These are phyloP conservation scores for Colletotrichum karsti DNA, from an alignment of 2,329 filamentous ascomycete genomes.

Conservation along the genomic window DNA sequence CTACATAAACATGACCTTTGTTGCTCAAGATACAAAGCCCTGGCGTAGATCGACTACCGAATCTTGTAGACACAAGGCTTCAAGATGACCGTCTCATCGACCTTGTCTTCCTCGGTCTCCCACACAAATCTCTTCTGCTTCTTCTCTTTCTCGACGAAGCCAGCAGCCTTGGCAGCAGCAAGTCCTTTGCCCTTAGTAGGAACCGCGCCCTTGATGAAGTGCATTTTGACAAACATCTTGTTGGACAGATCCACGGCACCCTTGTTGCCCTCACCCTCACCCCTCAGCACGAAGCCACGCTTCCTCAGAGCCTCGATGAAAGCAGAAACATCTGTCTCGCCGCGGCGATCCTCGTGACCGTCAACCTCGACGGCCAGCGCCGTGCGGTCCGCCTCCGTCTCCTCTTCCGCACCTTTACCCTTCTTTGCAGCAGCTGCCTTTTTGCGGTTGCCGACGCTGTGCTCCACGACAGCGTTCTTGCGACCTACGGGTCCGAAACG, in stretches of 20 bases:
- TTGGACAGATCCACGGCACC: constrained; percentile 81
- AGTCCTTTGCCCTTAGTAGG: constrained; percentile 81
- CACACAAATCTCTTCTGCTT: constrained; percentile 67
- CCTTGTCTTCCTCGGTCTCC: constrained; percentile 59
- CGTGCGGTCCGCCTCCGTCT: constrained; percentile 53
- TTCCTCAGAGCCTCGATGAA: constrained; percentile 86
- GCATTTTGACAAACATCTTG: constrained; percentile 99
- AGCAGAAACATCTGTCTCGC: constrained; percentile 85
- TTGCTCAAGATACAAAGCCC: background rate
- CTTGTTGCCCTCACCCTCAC: constrained; percentile 53
- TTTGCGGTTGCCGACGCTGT: constrained; percentile 77
- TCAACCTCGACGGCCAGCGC: constrained; percentile 77
- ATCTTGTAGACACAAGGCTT: constrained; percentile 98
- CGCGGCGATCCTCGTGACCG: constrained; percentile 67
- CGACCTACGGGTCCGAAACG: constrained; percentile 70
- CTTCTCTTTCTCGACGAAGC: constrained; percentile 50
- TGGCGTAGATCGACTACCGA: constrained; percentile 56
- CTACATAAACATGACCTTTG: constrained; percentile 3
- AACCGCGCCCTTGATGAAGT: constrained; percentile 84
- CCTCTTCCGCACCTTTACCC: constrained; percentile 50
- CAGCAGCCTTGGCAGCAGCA: constrained; percentile 66
- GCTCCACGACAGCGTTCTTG: constrained; percentile 60
- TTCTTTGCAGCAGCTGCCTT: constrained; percentile 58
- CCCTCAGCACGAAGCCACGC: constrained; percentile 85
- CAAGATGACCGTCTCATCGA: constrained; percentile 72